These are phyloP conservation scores for Plicaturopsis crispa DNA, from an alignment of 768 basidiomycete genomes.

Conservation along the genomic window DNA sequence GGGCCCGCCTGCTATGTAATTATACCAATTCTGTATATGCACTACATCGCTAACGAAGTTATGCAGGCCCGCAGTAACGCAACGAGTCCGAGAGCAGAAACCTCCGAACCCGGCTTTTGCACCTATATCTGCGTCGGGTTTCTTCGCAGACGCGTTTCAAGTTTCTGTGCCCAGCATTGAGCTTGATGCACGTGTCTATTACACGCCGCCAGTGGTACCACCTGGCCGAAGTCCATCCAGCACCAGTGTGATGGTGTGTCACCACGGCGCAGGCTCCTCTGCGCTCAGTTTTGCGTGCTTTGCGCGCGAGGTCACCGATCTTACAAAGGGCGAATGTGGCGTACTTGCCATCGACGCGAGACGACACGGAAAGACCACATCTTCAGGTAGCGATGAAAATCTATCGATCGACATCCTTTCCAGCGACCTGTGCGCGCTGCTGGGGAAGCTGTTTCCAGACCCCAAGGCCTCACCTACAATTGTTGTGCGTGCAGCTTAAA, in stretches of 20 bases:
- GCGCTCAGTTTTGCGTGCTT: constrained; percentile 87
- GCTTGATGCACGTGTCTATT: constrained; percentile 75
- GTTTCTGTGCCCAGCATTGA: constrained; percentile 55
- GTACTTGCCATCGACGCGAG: constrained; percentile 78
- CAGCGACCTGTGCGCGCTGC: constrained; percentile 63
- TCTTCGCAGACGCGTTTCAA: constrained; percentile 75
- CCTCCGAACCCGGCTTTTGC: constrained; percentile 54
- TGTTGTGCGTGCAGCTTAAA: constrained; percentile 44
- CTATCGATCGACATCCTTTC: constrained; percentile 69
- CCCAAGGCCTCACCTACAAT: constrained; percentile 58
- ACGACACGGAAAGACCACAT: constrained; percentile 68
- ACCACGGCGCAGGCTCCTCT: constrained; percentile 92
- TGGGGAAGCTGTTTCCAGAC: constrained; percentile 66
- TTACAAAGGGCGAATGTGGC: constrained; percentile 67
- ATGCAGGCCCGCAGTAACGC: constrained; percentile 26
- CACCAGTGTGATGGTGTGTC: constrained; percentile 76
- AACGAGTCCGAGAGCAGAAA: constrained; percentile 17
- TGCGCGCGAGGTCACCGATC: constrained; percentile 65
- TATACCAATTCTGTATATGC: constrained; percentile 9
- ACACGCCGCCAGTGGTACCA: constrained; percentile 57
- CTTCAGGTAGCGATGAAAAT: constrained; percentile 37
- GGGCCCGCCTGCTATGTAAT: constrained; percentile 60
- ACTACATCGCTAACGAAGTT: no score
- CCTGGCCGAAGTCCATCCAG: no score
- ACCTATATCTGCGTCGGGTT: constrained; percentile 72